Evolutionary conservation across 306 rosid species (phyloP).

Genomic region (Malus orientalis): DNA sequence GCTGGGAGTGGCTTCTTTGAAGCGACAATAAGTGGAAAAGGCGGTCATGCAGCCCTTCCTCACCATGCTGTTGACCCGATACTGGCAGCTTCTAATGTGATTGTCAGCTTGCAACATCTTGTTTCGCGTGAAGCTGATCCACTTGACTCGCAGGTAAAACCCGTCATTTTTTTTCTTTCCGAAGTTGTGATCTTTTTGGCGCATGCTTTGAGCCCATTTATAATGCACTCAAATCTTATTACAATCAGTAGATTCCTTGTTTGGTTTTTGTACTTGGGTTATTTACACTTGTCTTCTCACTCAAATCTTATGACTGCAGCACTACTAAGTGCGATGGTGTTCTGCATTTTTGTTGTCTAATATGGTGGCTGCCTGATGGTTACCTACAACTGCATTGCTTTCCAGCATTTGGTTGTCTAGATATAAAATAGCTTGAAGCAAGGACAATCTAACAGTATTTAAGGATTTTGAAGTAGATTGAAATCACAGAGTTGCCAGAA

Average conservation of each 20-base stretch:
- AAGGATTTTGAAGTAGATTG: background rate
- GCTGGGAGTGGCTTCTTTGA: conserved; percentile 78
- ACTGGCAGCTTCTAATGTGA: conserved; percentile 78
- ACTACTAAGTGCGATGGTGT: background rate
- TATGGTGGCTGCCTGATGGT: background rate
- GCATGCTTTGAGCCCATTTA: background rate
- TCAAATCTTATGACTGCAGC: background rate
- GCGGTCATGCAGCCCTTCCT: conserved; percentile 93
- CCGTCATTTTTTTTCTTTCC: background rate
- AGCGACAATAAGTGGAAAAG: conserved; percentile 72
- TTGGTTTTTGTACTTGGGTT: background rate
- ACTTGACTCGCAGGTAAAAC: conserved; percentile 59
- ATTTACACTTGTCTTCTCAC: background rate
- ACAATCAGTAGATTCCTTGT: background rate
- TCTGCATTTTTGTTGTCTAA: background rate
- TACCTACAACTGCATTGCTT: background rate
- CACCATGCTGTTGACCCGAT: conserved; percentile 77
- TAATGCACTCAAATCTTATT: background rate
- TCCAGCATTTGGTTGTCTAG: background rate
- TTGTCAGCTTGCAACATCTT: conserved; percentile 74
- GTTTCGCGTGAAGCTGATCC: conserved; percentile 94
- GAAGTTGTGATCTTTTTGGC: background rate
- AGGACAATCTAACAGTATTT: background rate
- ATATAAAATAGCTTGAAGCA: background rate
- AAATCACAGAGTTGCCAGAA: background rate